Base-by-base conservation (phyloP, 2,329 filamentous ascomycete species). In the Aspergillus neoniger region DNA sequence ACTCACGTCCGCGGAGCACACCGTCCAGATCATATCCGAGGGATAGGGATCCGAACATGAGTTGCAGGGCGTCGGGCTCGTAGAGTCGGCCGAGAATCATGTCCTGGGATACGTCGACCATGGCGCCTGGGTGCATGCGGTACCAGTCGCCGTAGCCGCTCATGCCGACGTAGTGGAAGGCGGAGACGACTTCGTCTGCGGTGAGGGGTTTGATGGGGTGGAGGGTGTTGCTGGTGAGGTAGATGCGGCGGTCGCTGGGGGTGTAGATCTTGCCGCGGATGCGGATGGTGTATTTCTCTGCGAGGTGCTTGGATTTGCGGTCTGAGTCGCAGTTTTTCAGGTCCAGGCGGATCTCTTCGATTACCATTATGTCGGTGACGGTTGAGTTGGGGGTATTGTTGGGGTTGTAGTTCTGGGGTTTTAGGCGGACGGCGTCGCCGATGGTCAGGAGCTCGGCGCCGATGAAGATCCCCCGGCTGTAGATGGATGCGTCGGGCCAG, bases 401-500 rank as follows among this genome's bases (percentile, higher is more conserved):
- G 21, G 12, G 9, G 12, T 39, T 55, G 57, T 60, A 65, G 10
- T 57, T 63, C 36, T 56, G 67, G 55, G 80, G 78, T 57, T 76
- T 73, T 3, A 88, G 70, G 5, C 85, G 82, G 2, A 87, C 80
- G 0, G 77, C 73, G 61, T 88, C 86, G 1, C 83, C 83, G 4
- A 82, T 69, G 5, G 78, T 74, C 10, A 88, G 69, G 30, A 87
- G 73, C 66, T 88, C 86, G 3, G 81, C 68, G 0, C 86, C 86
- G 2, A 88, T 69, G 62, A 81, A 87, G 6, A 87, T 77, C 0
- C 82, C 85, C 52, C 79, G 77, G 59, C 79, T 82, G 55, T 79
- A 80, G n/a, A 88, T 77, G 0, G 72, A 76, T 0, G 83, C 84
- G 15, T 82, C 71, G 0, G 84, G 83, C 83, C 85, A 87, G 1